Evolutionary conservation across 2,329 filamentous ascomycete genomes (phyloP).

Genomic region (Fusarium papillatum): DNA sequence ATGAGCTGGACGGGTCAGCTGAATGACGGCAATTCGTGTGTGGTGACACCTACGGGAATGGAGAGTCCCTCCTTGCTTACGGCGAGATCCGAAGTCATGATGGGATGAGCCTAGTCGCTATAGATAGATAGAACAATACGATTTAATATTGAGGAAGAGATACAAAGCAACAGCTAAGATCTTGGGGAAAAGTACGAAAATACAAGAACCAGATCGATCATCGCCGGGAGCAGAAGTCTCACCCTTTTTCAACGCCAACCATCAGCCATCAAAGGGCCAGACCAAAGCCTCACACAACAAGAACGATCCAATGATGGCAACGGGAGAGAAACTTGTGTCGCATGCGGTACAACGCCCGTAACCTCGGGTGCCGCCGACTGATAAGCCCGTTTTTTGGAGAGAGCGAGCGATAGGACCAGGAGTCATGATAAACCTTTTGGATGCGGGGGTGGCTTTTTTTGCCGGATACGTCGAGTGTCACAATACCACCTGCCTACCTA

Average conservation of each 20-base stretch:
- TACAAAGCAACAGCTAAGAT: not conserved
- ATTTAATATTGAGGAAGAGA: not conserved
- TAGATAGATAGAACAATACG: not conserved
- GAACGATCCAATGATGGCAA: not conserved
- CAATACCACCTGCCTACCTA: not conserved
- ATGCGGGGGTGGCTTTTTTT: constrained; percentile 8
- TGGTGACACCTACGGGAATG: constrained; percentile 62
- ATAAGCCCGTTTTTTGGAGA: not conserved
- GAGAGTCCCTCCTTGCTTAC: constrained; percentile 66
- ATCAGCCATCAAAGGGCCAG: not conserved
- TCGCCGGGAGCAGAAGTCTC: not conserved
- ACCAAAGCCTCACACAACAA: not conserved
- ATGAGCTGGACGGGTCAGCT: constrained; percentile 39
- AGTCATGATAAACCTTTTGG: not conserved
- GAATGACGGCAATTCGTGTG: not conserved
- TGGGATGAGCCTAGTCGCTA: not conserved
- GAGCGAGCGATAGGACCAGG: not conserved
- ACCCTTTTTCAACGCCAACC: not conserved
- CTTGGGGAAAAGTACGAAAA: not conserved
- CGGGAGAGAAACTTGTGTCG: not conserved
- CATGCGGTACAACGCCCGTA: not conserved
- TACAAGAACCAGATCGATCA: not conserved
- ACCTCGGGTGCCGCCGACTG: not conserved
- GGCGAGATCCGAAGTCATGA: constrained; percentile 54
- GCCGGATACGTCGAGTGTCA: not conserved